These are phyloP conservation scores for Penicillium vulpinum DNA, from an alignment of 2,329 filamentous ascomycete species.

Conservation along the genomic window DNA sequence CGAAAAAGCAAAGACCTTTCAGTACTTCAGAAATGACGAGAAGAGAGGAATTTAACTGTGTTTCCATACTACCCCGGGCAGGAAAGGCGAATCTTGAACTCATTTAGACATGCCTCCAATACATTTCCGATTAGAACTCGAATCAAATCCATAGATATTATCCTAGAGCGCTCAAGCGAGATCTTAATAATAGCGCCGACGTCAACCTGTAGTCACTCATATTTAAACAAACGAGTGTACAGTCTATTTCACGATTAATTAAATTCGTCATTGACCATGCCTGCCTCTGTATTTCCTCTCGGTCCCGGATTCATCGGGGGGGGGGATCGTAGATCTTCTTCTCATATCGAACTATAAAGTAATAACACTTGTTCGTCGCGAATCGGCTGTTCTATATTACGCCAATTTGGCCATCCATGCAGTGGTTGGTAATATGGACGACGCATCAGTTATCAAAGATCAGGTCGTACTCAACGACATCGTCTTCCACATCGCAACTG, in stretches of 20 bases:
- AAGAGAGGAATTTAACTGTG: too few relatives aligned
- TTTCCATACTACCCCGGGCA: too few relatives aligned
- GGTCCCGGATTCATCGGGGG: slow-evolving; percentile 38
- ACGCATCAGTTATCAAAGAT: not conserved
- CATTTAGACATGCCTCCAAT: too few relatives aligned
- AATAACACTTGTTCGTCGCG: slow-evolving; percentile 43
- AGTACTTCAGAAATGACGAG: too few relatives aligned
- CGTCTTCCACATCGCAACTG: slow-evolving; percentile 52
- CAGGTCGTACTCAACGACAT: slow-evolving; percentile 48
- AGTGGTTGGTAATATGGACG: not conserved
- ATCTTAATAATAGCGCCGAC: not conserved
- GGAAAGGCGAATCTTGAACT: too few relatives aligned
- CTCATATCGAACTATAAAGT: slow-evolving; percentile 45
- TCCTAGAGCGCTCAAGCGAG: not conserved
- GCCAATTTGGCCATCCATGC: slow-evolving; percentile 40
- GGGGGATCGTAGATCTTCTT: slow-evolving; percentile 49
- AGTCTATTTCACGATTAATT: not conserved
- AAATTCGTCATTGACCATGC: not conserved
- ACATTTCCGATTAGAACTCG: too few relatives aligned
- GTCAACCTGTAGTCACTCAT: slow-evolving; percentile 1
- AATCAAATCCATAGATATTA: not conserved
- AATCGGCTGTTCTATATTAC: slow-evolving; percentile 32
- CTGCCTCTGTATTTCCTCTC: not conserved
- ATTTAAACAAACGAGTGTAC: not conserved
- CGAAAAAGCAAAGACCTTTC: too few relatives aligned